These are phyloP conservation scores for Syzygium jambos DNA, from an alignment of 345 rosid species.

Conservation along the genomic window DNA sequence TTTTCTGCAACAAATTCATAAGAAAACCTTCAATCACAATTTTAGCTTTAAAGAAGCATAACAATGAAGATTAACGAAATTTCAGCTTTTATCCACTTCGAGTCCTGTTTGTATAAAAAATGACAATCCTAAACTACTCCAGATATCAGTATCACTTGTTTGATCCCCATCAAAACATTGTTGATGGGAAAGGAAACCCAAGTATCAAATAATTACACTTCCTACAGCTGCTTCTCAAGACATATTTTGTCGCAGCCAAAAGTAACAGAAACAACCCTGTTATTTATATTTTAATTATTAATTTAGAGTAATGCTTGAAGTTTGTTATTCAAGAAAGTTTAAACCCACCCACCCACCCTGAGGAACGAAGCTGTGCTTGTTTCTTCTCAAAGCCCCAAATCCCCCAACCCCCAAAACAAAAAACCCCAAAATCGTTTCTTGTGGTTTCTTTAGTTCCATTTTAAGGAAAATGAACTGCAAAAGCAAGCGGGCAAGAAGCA, in stretches of 20 bases:
- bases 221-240: background rate
- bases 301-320: background rate
- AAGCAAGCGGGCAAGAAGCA: too few relatives aligned
- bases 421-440: too few relatives aligned
- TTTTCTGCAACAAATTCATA: constrained; percentile 28
- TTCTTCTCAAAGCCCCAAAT: too few relatives aligned
- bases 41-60: background rate
- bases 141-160: background rate
- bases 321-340: background rate
- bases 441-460: too few relatives aligned
- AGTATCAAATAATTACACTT: background rate
- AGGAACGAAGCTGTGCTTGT: background rate
- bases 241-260: background rate
- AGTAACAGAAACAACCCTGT: background rate
- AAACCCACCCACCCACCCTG: background rate
- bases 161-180: background rate
- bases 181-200: background rate
- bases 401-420: too few relatives aligned
- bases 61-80: background rate
- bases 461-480: too few relatives aligned
- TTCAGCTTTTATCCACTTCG: background rate
- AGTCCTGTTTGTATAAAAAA: background rate
- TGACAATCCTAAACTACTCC: background rate
- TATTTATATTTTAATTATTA: too few relatives aligned
- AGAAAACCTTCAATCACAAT: background rate